These are phyloP conservation scores for Boletus nobilissimus DNA, from an alignment of 1,284 basidiomycete genomes.

Conservation along the genomic window DNA sequence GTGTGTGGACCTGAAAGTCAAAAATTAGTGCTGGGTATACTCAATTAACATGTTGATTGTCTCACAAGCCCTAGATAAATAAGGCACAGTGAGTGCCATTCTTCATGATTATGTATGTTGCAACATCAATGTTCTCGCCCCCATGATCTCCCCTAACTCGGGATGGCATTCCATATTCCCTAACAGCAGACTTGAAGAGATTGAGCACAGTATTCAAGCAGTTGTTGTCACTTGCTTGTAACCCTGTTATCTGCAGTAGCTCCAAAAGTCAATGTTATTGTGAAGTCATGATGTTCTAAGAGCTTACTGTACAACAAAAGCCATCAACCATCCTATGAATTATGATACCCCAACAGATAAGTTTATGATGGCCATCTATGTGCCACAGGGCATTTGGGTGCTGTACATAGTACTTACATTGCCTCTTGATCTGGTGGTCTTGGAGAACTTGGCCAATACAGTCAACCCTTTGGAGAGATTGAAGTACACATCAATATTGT, in stretches of 20 bases:
- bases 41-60: neutral
- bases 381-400: constrained; percentile 48
- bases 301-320: constrained; percentile 49
- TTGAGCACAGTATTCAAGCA: constrained; percentile 40
- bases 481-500: constrained; percentile 16
- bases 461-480: neutral
- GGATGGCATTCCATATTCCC: constrained; percentile 21
- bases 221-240: constrained; percentile 45
- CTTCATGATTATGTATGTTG: constrained; percentile 38
- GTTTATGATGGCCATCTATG: constrained; percentile 43
- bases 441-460: constrained; percentile 6
- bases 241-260: neutral
- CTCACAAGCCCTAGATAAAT: constrained; percentile 47
- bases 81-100: constrained; percentile 39
- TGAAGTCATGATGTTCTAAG: neutral
- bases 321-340: constrained; percentile 62
- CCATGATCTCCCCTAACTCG: constrained; percentile 41
- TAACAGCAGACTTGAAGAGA: constrained; percentile 30
- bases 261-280: neutral
- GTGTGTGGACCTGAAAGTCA: constrained; percentile 13
- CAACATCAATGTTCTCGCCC: constrained; percentile 44
- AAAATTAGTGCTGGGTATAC: neutral
- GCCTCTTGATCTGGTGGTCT: constrained; percentile 31
- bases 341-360: constrained; percentile 61
- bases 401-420: constrained; percentile 46